Evolutionary conservation across 1,284 basidiomycete species (phyloP).

Genomic region (Anthracocystis setariae): DNA sequence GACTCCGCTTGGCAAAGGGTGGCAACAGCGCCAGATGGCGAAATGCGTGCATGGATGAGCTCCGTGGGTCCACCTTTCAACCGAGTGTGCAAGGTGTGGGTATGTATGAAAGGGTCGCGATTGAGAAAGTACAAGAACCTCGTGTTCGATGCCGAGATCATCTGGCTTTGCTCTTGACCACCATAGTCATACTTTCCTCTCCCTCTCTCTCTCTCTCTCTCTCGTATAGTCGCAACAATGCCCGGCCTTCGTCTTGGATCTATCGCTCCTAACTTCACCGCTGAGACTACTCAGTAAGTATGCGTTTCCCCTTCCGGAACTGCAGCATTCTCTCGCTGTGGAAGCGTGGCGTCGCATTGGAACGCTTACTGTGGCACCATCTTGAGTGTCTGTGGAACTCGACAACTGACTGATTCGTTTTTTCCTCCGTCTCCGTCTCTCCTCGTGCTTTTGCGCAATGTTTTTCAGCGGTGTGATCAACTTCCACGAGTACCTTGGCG

Average conservation of each 20-base stretch:
- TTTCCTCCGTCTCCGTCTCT: not conserved
- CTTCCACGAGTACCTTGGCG: slow-evolving; percentile 90
- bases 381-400: no score
- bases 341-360: not conserved
- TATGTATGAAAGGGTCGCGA: no score
- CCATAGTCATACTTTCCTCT: slow-evolving; percentile 9
- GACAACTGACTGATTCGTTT: not conserved
- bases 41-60: no score
- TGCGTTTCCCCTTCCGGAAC: not conserved
- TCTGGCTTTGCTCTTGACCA: not conserved
- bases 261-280: slow-evolving; percentile 65
- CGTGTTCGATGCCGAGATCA: no score
- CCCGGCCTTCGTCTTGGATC: slow-evolving; percentile 63
- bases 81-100: no score
- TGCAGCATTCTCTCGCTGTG: not conserved
- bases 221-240: slow-evolving; percentile 68
- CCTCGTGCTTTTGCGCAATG: not conserved
- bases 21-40: no score
- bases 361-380: no score
- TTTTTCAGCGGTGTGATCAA: slow-evolving; percentile 64
- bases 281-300: slow-evolving; percentile 64
- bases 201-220: no score
- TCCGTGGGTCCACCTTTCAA: no score
- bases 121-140: no score
- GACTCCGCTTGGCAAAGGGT: no score